These are phyloP conservation scores for Dillenia suffruticosa DNA, from an alignment of 164 flowering plant species.

Conservation along the genomic window DNA sequence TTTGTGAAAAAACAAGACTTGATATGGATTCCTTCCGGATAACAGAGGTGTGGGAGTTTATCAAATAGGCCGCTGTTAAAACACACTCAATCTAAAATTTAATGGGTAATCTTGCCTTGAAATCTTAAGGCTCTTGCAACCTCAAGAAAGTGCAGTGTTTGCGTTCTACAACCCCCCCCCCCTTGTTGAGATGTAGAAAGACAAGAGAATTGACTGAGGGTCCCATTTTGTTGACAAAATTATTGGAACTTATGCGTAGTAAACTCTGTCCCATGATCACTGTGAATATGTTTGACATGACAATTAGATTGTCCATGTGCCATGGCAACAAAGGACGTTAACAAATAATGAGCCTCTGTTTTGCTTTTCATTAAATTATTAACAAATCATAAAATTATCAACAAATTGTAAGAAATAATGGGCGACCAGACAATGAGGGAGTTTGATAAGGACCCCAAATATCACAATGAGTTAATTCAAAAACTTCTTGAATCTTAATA, in stretches of 20 bases:
- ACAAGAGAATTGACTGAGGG: constrained; percentile 1
- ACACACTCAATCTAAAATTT: no score
- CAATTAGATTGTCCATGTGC: neutral
- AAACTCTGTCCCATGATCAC: constrained; percentile 8
- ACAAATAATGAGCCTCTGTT: neutral
- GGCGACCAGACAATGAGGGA: neutral
- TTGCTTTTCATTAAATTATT: no score
- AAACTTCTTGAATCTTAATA: neutral
- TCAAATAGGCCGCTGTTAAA: neutral
- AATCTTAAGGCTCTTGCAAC: no score
- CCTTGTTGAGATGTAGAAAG: constrained; percentile 7
- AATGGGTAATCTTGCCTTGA: neutral
- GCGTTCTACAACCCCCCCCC: no score
- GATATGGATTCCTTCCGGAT: neutral
- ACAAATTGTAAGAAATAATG: constrained; percentile 6
- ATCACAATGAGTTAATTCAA: constrained; percentile 10
- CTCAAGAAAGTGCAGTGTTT: constrained; percentile 6
- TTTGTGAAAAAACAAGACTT: neutral
- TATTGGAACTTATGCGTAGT: neutral
- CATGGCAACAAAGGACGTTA: neutral
- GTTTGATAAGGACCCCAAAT: constrained; percentile 9
- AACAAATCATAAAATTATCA: constrained; percentile 7
- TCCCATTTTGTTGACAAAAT: neutral
- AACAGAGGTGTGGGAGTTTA: constrained; percentile 1
- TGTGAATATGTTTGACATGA: neutral